A percentile compares a stretch with the other conserved stretches of the same genome.
phyloP scores from a whole-genome alignment of 1,139 yeast species.

The Scheffersomyces titani region DNA sequence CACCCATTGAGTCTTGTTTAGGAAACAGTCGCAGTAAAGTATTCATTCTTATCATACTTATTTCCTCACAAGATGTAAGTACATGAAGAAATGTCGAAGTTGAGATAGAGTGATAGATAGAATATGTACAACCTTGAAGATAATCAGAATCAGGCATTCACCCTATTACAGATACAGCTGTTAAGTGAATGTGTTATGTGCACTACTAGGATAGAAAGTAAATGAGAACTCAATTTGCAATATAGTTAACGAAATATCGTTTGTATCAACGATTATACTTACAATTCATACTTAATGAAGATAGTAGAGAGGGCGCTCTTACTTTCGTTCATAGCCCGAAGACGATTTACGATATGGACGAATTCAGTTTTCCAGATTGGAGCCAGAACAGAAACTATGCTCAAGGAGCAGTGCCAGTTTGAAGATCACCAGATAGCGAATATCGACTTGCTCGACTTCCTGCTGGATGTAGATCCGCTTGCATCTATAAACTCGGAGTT shows the following conservation, averaged over 20 bases:
- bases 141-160: not conserved
- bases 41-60: too few species aligned
- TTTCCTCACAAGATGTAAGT: too few species aligned
- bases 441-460: slow-evolving; percentile 17
- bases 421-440: slow-evolving; percentile 12
- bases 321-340: slow-evolving; percentile 6
- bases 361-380: not conserved
- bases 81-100: too few species aligned
- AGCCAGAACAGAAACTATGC: slow-evolving; percentile 1
- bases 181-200: not conserved
- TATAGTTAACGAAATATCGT: not conserved
- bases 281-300: slow-evolving; percentile 5
- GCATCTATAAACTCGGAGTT: slow-evolving; percentile 1
- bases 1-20: too few species aligned
- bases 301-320: slow-evolving; percentile 9
- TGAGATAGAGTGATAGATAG: too few species aligned
- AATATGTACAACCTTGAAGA: too few species aligned
- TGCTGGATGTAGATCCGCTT: slow-evolving; percentile 1
- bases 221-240: too few species aligned
- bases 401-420: slow-evolving; percentile 8
- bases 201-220: not conserved
- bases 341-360: slow-evolving; percentile 5
- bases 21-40: too few species aligned
- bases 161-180: too few species aligned
- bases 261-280: not conserved